Evolutionary conservation across 805 yeast species (phyloP).

Genomic region (Monosporozyma servazzii): DNA sequence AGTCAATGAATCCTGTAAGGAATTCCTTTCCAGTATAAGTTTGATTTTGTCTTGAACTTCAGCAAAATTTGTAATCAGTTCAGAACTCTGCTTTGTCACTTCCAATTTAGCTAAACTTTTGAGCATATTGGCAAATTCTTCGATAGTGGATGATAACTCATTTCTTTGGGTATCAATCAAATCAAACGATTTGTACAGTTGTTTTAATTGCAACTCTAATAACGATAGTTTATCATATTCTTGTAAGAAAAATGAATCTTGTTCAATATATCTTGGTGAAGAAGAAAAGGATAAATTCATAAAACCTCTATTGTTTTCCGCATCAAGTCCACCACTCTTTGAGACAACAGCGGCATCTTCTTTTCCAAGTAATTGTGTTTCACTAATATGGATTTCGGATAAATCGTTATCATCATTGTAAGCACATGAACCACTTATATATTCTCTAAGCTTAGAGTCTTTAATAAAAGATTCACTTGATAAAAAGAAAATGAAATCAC

Average conservation of each 20-base stretch:
- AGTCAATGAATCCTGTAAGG: conserved; percentile 78
- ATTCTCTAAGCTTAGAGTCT: conserved; percentile 65
- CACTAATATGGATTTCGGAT: conserved; percentile 30
- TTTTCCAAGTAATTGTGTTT: conserved; percentile 23
- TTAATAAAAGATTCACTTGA: conserved; percentile 59
- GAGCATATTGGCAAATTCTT: conserved; percentile 51
- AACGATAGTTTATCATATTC: conserved; percentile 61
- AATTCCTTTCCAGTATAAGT: conserved; percentile 66
- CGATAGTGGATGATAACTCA: conserved; percentile 59
- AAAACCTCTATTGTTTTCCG: conserved; percentile 58
- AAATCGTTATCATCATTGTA: conserved; percentile 35
- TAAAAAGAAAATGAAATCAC: conserved; percentile 69
- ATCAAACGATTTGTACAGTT: conserved; percentile 63
- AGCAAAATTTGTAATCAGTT: conserved; percentile 61
- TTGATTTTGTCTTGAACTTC: conserved; percentile 61
- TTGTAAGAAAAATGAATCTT: conserved; percentile 67
- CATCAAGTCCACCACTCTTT: conserved; percentile 28
- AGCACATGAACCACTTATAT: conserved; percentile 45
- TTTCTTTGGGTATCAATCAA: conserved; percentile 63
- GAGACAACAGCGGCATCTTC: conserved; percentile 26
- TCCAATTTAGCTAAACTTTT: conserved; percentile 65
- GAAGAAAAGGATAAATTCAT: conserved; percentile 64
- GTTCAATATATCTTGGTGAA: conserved; percentile 60
- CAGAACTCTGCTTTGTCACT: conserved; percentile 54
- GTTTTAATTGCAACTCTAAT: conserved; percentile 62